Base-by-base conservation (phyloP, 2,329 filamentous ascomycete species). In the Hypoxylon rubiginosum region DNA sequence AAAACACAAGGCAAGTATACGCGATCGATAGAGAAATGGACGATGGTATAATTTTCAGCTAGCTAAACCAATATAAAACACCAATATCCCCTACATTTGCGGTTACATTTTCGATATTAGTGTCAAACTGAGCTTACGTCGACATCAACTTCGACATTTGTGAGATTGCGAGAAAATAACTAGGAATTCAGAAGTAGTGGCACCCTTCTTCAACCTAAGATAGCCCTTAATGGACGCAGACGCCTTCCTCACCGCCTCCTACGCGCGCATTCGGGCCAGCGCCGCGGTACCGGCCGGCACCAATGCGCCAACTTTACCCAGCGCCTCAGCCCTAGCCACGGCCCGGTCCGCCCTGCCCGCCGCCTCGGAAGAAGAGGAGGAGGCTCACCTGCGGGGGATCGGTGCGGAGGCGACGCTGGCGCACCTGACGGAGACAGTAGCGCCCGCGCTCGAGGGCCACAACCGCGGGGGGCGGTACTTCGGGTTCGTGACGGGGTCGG, bases 401-500 rank as follows among this genome's bases (percentile, higher is more conserved):
- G 81, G 75, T 53, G 74, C 62, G 62, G 62, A 72, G 1, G 73
- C 73, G 6, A 78, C 81, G 4, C 67, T 82, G 15, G 52, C 74
- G 11, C 85, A 88, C 74, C 80, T 88, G 36, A 71, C 81, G 9
- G 32, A 71, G 7, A 77, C 81, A 63, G 79, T 88, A 61, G 79
- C 86, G 43, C 85, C 86, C 1, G 91, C 85, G 0, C 85, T 96
- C 64, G 93, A 90, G 72, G 86, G 84, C 15, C 86, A 88, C 73
- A 90, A 88, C 70, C 84, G 86, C 45, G 88, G 86, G 46, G 79
- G 88, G 10, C 88, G 89, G 58, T 97, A 97, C 83, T 97, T 93
- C 77, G 94, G 93, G 64, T 97, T 97, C 77, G 91, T 97, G 5
- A 97, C 91, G 0, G 95, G 95, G 48, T 92, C 93, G 13, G 84